Evolutionary conservation across 352 stramenopile species (phyloP).

Genomic region (Elongisporangium anandrum): DNA sequence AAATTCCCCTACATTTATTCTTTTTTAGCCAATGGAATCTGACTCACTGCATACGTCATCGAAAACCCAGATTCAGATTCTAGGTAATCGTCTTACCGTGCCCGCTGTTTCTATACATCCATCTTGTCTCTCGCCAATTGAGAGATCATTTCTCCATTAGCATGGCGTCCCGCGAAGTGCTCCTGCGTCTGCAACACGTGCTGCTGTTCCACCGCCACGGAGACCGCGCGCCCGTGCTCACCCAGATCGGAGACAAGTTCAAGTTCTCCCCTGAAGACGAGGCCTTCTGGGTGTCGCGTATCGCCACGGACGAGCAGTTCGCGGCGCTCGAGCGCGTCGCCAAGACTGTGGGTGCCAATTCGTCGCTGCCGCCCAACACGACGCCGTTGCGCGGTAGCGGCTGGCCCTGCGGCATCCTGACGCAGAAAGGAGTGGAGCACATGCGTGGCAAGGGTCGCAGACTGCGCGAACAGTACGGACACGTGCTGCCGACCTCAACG

Average conservation of each 20-base stretch:
- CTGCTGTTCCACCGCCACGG: constrained; percentile 80
- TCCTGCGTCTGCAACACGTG: constrained; percentile 56
- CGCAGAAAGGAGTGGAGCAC: constrained; percentile 58
- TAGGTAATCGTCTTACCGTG: background rate
- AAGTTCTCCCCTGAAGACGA: constrained; percentile 45
- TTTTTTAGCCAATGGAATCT: background rate
- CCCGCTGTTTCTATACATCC: background rate
- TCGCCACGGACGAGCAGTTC: constrained; percentile 54
- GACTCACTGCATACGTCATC: background rate
- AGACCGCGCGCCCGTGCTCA: constrained; percentile 72
- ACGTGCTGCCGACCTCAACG: constrained; percentile 16
- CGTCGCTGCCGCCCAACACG: constrained; percentile 36
- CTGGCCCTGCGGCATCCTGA: constrained; percentile 58
- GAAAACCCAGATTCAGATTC: background rate
- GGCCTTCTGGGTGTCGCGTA: constrained; percentile 52
- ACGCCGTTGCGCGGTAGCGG: constrained; percentile 26
- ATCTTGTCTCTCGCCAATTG: background rate
- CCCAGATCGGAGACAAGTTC: constrained; percentile 46
- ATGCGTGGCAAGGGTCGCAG: constrained; percentile 60
- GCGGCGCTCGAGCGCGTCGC: constrained; percentile 36
- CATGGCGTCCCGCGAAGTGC: background rate
- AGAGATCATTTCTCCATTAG: background rate
- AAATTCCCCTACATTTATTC: background rate
- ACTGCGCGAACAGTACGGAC: constrained; percentile 41
- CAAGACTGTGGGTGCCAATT: constrained; percentile 41